Percentiles rank a stretch among this genome's conserved stretches.
phyloP scores from a whole-genome alignment of 108 stramenopile species.

The Skeletonema marinoi region DNA sequence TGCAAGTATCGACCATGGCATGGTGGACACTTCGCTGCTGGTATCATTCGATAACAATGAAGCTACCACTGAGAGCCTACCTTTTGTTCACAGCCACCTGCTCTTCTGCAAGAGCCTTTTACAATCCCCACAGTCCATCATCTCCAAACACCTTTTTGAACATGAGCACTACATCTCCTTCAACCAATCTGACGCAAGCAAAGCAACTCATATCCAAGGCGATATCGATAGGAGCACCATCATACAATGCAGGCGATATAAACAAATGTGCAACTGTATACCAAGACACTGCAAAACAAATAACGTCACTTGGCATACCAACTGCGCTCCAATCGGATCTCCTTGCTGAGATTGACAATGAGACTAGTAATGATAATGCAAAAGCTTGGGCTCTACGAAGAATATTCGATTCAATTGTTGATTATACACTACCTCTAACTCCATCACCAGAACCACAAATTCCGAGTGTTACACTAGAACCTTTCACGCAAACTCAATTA shows the following conservation, averaged over 20 bases:
- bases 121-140: not conserved
- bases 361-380: constrained; percentile 14
- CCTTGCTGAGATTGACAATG: constrained; percentile 11
- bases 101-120: not conserved
- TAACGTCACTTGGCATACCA: constrained; percentile 33
- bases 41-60: not conserved
- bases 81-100: not conserved
- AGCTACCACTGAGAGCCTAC: not conserved
- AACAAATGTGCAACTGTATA: constrained; percentile 45
- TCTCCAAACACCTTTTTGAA: not conserved
- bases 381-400: constrained; percentile 54
- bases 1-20: not conserved
- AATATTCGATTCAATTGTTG: constrained; percentile 52
- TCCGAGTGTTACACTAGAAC: constrained; percentile 23
- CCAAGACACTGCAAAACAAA: constrained; percentile 40
- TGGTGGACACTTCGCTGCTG: too few species aligned
- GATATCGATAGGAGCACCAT: constrained; percentile 57
- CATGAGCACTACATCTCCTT: not conserved
- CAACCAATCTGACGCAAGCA: not conserved
- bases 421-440: constrained; percentile 46
- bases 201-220: constrained; percentile 41
- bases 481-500: constrained; percentile 37
- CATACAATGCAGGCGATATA: constrained; percentile 59
- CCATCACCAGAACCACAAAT: constrained; percentile 2
- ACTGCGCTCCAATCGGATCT: constrained; percentile 21